Evolutionary conservation across 768 basidiomycete genomes (phyloP).

Genomic region (Boletus rubropictus): DNA sequence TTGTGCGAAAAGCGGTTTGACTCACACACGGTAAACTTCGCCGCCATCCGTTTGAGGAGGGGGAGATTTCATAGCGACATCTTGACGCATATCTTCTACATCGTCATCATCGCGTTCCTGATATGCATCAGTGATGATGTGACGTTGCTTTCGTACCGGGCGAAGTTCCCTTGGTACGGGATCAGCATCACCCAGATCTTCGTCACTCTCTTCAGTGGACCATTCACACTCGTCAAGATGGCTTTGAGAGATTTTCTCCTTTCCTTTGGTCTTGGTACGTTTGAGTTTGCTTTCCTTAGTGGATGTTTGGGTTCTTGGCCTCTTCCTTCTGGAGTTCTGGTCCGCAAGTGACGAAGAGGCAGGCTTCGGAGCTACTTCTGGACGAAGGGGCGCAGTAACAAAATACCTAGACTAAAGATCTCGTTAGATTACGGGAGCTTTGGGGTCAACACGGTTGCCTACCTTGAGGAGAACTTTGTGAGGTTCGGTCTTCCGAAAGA

Average conservation of each 20-base stretch:
- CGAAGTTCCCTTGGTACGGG: slow-evolving; percentile 15
- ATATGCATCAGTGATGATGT: slow-evolving; percentile 21
- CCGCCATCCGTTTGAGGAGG: neutral
- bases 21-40: slow-evolving; percentile 4
- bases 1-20: neutral
- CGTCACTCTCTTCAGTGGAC: slow-evolving; percentile 16
- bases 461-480: slow-evolving; percentile 84
- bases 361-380: slow-evolving; percentile 19
- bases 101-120: slow-evolving; percentile 23
- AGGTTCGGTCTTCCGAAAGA: slow-evolving; percentile 74
- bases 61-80: slow-evolving; percentile 17
- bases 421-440: neutral
- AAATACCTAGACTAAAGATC: slow-evolving; percentile 38
- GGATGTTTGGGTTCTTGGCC: slow-evolving; percentile 12
- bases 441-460: neutral
- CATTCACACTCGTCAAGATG: slow-evolving; percentile 25
- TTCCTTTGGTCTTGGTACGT: slow-evolving; percentile 39
- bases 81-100: slow-evolving; percentile 1
- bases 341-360: neutral
- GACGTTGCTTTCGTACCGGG: slow-evolving; percentile 32
- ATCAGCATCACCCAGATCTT: slow-evolving; percentile 11
- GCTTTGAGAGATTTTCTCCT: slow-evolving; percentile 25
- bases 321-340: slow-evolving; percentile 15
- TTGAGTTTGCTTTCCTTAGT: slow-evolving; percentile 20
- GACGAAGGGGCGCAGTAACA: slow-evolving; percentile 26